Evolutionary conservation across 1,139 yeast genomes (phyloP).

Genomic region (Scheffersomyces titani): DNA sequence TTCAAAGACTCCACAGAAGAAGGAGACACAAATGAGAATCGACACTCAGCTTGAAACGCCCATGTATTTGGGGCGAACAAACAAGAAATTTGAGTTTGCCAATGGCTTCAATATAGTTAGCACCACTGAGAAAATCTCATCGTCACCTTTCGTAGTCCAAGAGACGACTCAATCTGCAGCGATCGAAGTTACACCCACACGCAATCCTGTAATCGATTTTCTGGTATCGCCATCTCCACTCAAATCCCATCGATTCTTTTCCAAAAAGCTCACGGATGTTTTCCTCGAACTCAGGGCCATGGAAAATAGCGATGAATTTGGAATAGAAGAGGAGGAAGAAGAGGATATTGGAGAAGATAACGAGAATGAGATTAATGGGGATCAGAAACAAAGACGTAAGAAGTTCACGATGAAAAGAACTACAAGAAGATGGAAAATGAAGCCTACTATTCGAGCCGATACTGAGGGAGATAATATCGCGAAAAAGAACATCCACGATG

Average conservation of each 20-base stretch:
- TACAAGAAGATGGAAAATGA: conserved; percentile 61
- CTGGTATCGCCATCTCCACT: conserved; percentile 50
- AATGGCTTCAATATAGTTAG: background rate
- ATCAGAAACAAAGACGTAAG: conserved; percentile 18
- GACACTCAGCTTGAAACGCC: conserved; percentile 29
- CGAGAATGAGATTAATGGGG: conserved; percentile 9
- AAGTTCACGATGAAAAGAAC: conserved; percentile 59
- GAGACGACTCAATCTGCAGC: conserved; percentile 2
- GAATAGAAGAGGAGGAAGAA: conserved; percentile 17
- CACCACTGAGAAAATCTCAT: background rate
- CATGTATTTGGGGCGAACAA: conserved; percentile 28
- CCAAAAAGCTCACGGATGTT: conserved; percentile 33
- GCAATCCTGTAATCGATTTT: conserved; percentile 18
- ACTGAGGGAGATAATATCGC: conserved; percentile 28
- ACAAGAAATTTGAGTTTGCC: conserved; percentile 22
- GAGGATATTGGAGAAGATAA: conserved; percentile 13
- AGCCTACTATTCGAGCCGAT: conserved; percentile 34
- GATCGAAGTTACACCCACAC: conserved; percentile 9
- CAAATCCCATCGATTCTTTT: conserved; percentile 37
- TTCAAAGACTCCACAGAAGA: background rate
- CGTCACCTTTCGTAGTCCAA: background rate
- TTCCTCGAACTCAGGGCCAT: conserved; percentile 29
- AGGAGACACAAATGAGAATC: background rate
- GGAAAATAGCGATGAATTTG: conserved; percentile 19
- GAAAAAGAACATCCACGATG: conserved; percentile 42